Percentiles rank a stretch among this genome's conserved stretches.
phyloP scores from a whole-genome alignment of 345 rosid genomes.

The Punica granatum region DNA sequence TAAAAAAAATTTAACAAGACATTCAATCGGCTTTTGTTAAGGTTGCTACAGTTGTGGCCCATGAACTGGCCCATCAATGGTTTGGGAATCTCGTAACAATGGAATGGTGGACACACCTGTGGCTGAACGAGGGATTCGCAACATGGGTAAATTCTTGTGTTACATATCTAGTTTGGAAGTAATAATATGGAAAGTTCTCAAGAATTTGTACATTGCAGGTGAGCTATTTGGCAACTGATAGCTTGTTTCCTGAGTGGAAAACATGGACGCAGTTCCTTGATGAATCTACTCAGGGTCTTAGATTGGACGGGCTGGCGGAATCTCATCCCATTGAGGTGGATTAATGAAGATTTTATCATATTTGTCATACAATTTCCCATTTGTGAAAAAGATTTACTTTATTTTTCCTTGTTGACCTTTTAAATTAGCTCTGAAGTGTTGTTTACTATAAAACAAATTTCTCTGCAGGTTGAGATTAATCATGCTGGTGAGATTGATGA shows the following conservation, averaged over 20 bases:
- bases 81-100: constrained; percentile 98
- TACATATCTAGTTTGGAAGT: constrained; percentile 8
- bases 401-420: not conserved
- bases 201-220: constrained; percentile 44
- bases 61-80: constrained; percentile 99
- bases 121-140: constrained; percentile 99
- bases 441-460: not conserved
- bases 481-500: constrained; percentile 90
- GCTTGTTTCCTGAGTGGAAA: constrained; percentile 94
- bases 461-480: constrained; percentile 74
- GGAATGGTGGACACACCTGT: constrained; percentile 99
- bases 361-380: not conserved
- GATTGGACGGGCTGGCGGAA: constrained; percentile 88
- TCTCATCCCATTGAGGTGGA: constrained; percentile 98
- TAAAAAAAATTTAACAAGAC: constrained; percentile 4
- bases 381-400: not conserved
- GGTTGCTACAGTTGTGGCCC: constrained; percentile 96
- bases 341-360: not conserved
- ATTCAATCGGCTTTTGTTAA: constrained; percentile 23
- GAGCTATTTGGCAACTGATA: constrained; percentile 90
- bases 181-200: not conserved
- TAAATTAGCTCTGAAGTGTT: not conserved
- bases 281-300: constrained; percentile 75
- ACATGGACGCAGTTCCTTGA: constrained; percentile 98
- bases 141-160: constrained; percentile 66